phyloP scores from a whole-genome alignment of 2,329 filamentous ascomycete genomes.

The Penicillium glabrum region DNA sequence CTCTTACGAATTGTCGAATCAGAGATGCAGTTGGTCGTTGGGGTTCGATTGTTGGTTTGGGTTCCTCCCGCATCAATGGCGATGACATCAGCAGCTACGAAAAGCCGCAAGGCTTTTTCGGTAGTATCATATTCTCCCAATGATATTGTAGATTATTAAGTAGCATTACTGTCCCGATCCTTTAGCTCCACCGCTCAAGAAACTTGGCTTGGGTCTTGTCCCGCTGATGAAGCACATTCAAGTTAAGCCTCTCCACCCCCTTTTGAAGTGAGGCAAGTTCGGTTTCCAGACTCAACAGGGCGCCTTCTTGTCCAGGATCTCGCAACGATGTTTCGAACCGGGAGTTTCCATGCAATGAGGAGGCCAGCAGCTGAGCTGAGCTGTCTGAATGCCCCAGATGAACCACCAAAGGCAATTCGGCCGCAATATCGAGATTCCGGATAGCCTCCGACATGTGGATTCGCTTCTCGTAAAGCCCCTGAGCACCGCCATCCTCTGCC shows the following conservation, averaged over 20 bases:
- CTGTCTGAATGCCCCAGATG: constrained; percentile 31
- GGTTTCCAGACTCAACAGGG: constrained; percentile 30
- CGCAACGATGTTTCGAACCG: constrained; percentile 28
- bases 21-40: constrained; percentile 3
- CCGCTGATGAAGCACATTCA: constrained; percentile 33
- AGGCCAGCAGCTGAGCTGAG: constrained; percentile 33
- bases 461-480: constrained; percentile 30
- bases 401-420: constrained; percentile 32
- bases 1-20: constrained; percentile 10
- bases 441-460: constrained; percentile 29
- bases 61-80: constrained; percentile 1
- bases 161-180: not conserved
- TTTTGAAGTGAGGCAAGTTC: constrained; percentile 32
- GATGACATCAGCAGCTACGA: constrained; percentile 12
- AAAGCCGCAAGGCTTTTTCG: not conserved
- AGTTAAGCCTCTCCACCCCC: constrained; percentile 33
- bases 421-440: constrained; percentile 26
- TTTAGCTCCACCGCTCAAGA: constrained; percentile 33
- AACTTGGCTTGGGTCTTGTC: constrained; percentile 33
- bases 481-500: constrained; percentile 16
- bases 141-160: not conserved
- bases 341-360: constrained; percentile 31
- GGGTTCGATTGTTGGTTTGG: not conserved
- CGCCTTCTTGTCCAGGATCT: constrained; percentile 26
- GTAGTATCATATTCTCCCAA: not conserved